Base-by-base conservation (phyloP, 768 basidiomycete species). In the Leccinum uliginosum region DNA sequence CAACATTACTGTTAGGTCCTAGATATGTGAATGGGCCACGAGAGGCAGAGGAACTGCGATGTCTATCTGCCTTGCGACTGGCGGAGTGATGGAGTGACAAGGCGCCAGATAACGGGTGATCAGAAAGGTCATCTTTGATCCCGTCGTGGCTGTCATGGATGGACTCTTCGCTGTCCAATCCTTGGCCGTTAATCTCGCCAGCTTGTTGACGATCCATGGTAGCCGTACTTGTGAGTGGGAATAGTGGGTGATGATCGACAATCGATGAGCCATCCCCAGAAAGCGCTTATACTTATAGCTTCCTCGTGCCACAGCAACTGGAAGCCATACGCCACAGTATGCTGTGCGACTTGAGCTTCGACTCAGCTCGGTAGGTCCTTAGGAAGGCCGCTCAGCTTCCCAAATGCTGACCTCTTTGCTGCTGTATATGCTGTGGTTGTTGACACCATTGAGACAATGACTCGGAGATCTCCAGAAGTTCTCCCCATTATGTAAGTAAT, bases 21-120 rank as follows among this genome's bases (percentile, higher is more conserved):
- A 27, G 4, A 12, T 17, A 57, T 0, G 43, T 51, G 11, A 30
- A 17, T 8, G 48, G 48, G 10, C 6, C 32, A 23, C 32, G 40
- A 23, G 44, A 43, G 8, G 49, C 1, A 15, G 54, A 17, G 9
- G n/a, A 15, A 5, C 23, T 11, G 14, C 40, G 10, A 23, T 27
- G 7, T 9, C 12, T 55, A 32, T 24, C n/a, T n/a, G 27, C 6
- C 23, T 1, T 24, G n/a, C 26, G n/a, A 44, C 29, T 19, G 30
- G 45, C 27, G 17, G 58, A 15, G 9, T 2, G 57, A 23, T 23
- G 52, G 19, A 38, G 48, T 23, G 56, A 30, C 4, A 12, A 30
- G 4, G 57, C 50, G 29, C 65, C 57, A 12, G 67, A 62, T 51
- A 65, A 56, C 9, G 63, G 65, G 11, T 59, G 63, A 62, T 60